These are phyloP conservation scores for Phytopythium chamaehyphon DNA, from an alignment of 352 stramenopile species.

Conservation along the genomic window DNA sequence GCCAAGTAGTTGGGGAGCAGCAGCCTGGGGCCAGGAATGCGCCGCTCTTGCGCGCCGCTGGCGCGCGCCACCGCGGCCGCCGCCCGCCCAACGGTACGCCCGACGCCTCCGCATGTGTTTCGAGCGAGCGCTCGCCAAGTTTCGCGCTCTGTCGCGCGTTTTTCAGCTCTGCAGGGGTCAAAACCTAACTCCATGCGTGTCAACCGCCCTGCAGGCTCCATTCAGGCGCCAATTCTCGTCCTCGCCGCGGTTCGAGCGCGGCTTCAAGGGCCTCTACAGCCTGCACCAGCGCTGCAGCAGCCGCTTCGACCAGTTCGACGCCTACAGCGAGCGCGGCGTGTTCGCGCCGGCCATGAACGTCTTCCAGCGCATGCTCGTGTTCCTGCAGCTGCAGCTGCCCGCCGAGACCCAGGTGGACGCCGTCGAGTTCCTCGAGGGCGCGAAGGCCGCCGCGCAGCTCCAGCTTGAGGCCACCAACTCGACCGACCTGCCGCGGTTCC, in stretches of 20 bases:
- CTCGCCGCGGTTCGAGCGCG: constrained; percentile 13
- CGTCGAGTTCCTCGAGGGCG: constrained; percentile 42
- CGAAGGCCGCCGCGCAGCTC: constrained; percentile 22
- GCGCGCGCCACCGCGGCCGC: too few relatives aligned
- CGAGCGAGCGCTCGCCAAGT: too few relatives aligned
- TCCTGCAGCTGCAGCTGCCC: constrained; percentile 33
- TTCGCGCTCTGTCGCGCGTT: too few relatives aligned
- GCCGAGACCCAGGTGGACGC: constrained; percentile 28
- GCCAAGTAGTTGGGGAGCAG: too few relatives aligned
- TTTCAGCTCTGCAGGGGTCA: too few relatives aligned
- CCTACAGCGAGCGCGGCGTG: constrained; percentile 19
- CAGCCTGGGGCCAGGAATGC: too few relatives aligned
- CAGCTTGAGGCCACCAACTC: constrained; percentile 35
- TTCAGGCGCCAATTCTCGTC: constrained; percentile 2
- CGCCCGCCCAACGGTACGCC: too few relatives aligned
- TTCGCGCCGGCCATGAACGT: constrained; percentile 15
- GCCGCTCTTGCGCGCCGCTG: too few relatives aligned
- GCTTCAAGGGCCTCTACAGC: constrained; percentile 6
- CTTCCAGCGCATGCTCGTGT: constrained; percentile 16
- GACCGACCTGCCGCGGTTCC: constrained; percentile 28
- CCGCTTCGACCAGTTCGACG: constrained; percentile 24
- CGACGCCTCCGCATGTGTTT: too few relatives aligned
- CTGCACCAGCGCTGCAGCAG: constrained; percentile 18
- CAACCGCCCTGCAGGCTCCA: too few relatives aligned
- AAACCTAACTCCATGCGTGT: too few relatives aligned